These are phyloP conservation scores for Pyricularia sp. DNA, from an alignment of 2,329 filamentous ascomycete species.

Conservation along the genomic window DNA sequence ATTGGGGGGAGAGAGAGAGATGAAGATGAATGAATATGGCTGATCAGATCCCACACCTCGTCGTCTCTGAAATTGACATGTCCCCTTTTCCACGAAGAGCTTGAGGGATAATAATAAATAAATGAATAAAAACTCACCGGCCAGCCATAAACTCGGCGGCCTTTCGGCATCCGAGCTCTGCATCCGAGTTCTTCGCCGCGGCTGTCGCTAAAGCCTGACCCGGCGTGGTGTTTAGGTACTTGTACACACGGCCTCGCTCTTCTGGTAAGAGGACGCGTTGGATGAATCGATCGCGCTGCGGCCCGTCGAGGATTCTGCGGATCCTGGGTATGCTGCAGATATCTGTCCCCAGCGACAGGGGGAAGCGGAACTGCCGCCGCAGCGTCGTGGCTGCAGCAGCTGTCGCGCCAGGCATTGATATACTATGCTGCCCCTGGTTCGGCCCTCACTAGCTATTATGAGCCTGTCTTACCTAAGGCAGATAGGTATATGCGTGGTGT, in stretches of 20 bases:
- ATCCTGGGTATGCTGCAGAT: slow-evolving; percentile 66
- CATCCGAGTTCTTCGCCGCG: not conserved
- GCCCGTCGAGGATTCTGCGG: slow-evolving; percentile 40
- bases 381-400: not conserved
- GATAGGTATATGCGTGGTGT: too few relatives aligned
- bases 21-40: not conserved
- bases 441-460: not conserved
- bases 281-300: slow-evolving; percentile 31
- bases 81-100: too few relatives aligned
- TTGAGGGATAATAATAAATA: not conserved
- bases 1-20: not conserved
- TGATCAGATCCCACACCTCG: too few relatives aligned
- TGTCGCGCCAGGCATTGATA: not conserved
- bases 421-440: not conserved
- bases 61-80: too few relatives aligned
- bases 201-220: too few relatives aligned
- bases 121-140: slow-evolving; percentile 22
- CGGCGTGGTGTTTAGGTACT: not conserved
- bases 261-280: slow-evolving; percentile 34
- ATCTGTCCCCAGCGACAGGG: slow-evolving; percentile 66
- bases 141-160: slow-evolving; percentile 33
- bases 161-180: slow-evolving; percentile 17
- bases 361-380: slow-evolving; percentile 45
- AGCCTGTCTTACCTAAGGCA: not conserved
- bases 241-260: slow-evolving; percentile 21